A percentile compares a stretch with the other conserved stretches of the same genome.
These are phyloP conservation scores for Spathaspora passalidarum DNA, from an alignment of 805 yeast genomes.

Conservation along the genomic window DNA sequence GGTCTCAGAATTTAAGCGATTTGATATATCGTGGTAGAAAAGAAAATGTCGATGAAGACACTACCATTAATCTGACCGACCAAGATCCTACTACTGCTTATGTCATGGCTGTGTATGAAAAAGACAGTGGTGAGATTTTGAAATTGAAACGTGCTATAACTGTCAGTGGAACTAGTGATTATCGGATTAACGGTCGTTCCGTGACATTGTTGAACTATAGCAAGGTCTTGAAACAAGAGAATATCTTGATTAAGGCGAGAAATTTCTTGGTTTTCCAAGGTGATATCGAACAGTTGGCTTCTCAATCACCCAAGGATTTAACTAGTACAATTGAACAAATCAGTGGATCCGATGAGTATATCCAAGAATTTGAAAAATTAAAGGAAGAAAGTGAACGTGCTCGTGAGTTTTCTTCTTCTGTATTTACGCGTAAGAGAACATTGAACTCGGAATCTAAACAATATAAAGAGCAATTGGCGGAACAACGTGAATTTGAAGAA, in stretches of 20 bases:
- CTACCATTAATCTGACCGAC: constrained; percentile 16
- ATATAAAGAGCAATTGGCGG: constrained; percentile 70
- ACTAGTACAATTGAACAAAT: constrained; percentile 74
- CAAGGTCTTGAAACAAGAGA: constrained; percentile 65
- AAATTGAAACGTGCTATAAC: constrained; percentile 63
- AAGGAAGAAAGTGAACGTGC: constrained; percentile 65
- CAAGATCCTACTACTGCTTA: constrained; percentile 57
- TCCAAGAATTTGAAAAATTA: constrained; percentile 62
- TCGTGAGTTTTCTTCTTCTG: constrained; percentile 57
- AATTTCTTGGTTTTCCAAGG: constrained; percentile 96
- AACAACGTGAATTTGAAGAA: constrained; percentile 63
- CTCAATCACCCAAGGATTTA: constrained; percentile 77
- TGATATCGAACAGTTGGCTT: constrained; percentile 90
- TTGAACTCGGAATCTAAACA: constrained; percentile 72
- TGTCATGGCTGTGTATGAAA: constrained; percentile 75
- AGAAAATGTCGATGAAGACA: constrained; percentile 10
- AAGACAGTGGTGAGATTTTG: constrained; percentile 54
- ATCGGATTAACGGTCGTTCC: constrained; percentile 56
- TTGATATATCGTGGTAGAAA: constrained; percentile 70
- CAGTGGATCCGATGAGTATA: constrained; percentile 73
- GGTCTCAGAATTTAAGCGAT: constrained; percentile 73
- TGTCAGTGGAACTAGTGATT: constrained; percentile 60
- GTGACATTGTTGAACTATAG: constrained; percentile 68
- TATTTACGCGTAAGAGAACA: constrained; percentile 66
- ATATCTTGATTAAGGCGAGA: constrained; percentile 82